Evolutionary conservation across 176 grass and related monocot species (phyloP), one percentile per base, ranked within the genome.

Genomic region (Elymus sibiricus): DNA sequence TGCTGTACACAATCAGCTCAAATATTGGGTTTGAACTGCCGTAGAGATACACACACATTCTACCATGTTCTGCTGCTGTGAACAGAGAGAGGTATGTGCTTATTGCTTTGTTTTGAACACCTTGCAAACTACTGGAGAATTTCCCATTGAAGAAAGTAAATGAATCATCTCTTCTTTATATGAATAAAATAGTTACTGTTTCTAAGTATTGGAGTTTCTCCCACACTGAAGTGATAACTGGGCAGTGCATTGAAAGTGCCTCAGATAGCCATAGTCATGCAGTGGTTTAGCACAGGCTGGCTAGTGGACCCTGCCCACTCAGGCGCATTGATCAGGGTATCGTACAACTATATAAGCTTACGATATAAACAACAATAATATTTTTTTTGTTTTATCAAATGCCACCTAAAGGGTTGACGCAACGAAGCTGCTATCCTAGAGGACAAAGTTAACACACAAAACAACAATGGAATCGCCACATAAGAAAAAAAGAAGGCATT

Each of bases 21-120:
- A 94, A 94, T 80, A 89, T 90, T 46, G 92, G 90, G 64, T 94
- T 97, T 85, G 88, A 97, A 79, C 92, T 92, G 39, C 92, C 95
- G 1, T 97, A 92, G 4, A 47, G 1, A 13, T 47, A 15, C 44
- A 47, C 44, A 47, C 15, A 1, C 44, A 47, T 15, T 47, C 44
- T 47, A 15, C 44, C 44, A 47, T 44, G 11, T 32, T 62, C 84
- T 78, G 60, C 78, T 90, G 90, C 78, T 86, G 90, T 95, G 67
- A 81, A 91, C 88, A 95, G 86, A 79, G 47, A 64, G 22, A 65
- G 72, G 19, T n/a, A n/a, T 73, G 56, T 46, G 58, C 27, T 12
- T 74, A 15, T 46, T 74, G 44, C 71, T 17, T 3, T 55, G 53
- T 51, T 66, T 17, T 5, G 44, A 47, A 47, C 44, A 47, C 44